Evolutionary conservation across 805 yeast species (phyloP), one percentile per base, ranked within the genome.

Genomic region (Pichia nanzhaoensis): DNA sequence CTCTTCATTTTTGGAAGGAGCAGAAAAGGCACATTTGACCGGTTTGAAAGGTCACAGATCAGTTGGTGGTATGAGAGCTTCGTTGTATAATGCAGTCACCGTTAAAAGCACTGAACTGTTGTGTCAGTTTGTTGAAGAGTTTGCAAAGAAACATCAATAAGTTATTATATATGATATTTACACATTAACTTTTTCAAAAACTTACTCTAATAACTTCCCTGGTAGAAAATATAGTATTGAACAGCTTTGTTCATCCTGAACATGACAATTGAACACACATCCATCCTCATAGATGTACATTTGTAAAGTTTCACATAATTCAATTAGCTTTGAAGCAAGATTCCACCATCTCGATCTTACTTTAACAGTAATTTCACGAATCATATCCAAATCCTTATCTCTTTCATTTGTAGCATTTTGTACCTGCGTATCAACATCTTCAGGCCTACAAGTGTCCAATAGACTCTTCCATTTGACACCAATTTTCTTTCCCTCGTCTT

Each of bases 11-110:
- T 58, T 91, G 49, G 69, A 77, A 49, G 80, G 72, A 39, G 95
- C 97, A 3, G 62, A 53, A 35, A 73, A 69, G 20, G 75, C 63
- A 22, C 73, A 77, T 2, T 71, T 93, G 51, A 69, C 80, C 5
- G 98, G 97, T 6, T 73, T 91, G 58, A 86, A 89, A 67, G 98
- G 99, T 35, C 98, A 91, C 66, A 78, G 98, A 63, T 87, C 96
- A 4, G 98, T 91, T 37, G 98, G 98, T 42, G 99, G 99, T 27
- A 84, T 93, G 66, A 82, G 99, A 65, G 90, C 95, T 14, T 89
- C 97, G 13, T 69, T 89, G 44, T 90, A 91, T 65, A 91, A 93
- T 59, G 96, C 98, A 14, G 84, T 93, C 42, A 63, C 80, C 4
- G 67, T 77, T 39, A 71, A 74, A 19, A 77, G 86, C 55, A 82